These are phyloP conservation scores for Myriangium duriaei DNA, from an alignment of 2,329 filamentous ascomycete species.

Conservation along the genomic window DNA sequence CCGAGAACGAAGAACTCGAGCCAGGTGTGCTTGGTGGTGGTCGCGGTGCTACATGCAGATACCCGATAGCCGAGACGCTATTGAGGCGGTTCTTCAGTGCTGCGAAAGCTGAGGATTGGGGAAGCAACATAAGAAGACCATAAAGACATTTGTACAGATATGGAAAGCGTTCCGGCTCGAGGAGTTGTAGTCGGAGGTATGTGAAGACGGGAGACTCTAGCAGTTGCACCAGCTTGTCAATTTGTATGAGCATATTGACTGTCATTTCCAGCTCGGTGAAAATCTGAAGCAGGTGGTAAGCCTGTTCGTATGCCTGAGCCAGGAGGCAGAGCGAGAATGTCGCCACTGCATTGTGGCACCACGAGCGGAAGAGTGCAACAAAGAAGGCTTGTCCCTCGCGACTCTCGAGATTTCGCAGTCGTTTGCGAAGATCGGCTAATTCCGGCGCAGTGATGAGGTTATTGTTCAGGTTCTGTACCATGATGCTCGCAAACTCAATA, in stretches of 20 bases:
- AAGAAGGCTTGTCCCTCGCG: conserved; percentile 94
- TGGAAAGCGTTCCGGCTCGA: conserved; percentile 90
- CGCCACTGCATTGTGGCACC: conserved; percentile 97
- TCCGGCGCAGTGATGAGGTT: conserved; percentile 97
- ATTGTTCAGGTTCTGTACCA: conserved; percentile 99
- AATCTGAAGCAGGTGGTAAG: conserved; percentile 88
- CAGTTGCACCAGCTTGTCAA: conserved; percentile 93
- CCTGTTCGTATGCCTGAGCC: conserved; percentile 95
- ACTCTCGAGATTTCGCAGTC: conserved; percentile 79
- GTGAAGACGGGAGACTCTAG: conserved; percentile 97
- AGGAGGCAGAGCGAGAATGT: conserved; percentile 93
- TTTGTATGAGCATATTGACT: conserved; percentile 95
- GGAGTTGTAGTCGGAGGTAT: conserved; percentile 83
- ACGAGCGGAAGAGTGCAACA: conserved; percentile 83
- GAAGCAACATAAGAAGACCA: conserved; percentile 92
- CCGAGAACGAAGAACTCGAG: conserved; percentile 30
- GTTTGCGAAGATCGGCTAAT: conserved; percentile 76
- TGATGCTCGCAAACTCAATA: conserved; percentile 96
- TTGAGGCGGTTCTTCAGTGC: conserved; percentile 93
- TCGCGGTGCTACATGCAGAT: conserved; percentile 71
- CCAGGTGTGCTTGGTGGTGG: conserved; percentile 34
- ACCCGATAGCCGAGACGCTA: conserved; percentile 92
- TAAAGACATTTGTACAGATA: conserved; percentile 88
- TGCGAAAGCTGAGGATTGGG: conserved; percentile 92
- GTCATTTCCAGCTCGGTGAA: conserved; percentile 98